Conservation (phyloP, 345 rosid species). For the Bretschneidera sinensis region DNA sequence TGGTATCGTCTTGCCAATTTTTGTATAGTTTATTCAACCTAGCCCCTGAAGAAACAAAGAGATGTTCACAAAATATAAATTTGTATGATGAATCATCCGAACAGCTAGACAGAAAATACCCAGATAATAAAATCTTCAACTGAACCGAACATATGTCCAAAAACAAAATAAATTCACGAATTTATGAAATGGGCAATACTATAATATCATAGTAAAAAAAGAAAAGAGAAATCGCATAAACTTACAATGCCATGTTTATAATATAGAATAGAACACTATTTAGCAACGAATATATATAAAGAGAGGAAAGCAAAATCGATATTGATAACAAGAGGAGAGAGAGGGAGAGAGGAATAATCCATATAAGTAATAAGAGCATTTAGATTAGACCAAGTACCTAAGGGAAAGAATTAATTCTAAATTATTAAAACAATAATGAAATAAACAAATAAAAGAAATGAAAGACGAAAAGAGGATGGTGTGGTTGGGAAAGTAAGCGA, state of each 20-base stretch:
- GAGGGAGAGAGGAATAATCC: constrained; percentile 31
- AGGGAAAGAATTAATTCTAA: background rate
- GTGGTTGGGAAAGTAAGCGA: constrained; percentile 1
- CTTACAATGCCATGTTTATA: no score
- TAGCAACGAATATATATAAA: constrained; percentile 1
- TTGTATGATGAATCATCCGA: background rate
- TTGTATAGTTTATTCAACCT: constrained; percentile 62
- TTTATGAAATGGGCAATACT: background rate
- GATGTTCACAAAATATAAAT: background rate
- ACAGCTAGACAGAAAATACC: background rate
- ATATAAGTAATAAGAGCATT: constrained; percentile 78
- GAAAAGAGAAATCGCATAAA: no score
- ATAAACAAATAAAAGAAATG: background rate
- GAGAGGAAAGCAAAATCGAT: background rate
- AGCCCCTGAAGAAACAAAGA: constrained; percentile 28
- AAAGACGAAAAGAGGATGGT: background rate
- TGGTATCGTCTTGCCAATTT: constrained; percentile 82
- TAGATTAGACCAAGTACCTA: constrained; percentile 67
- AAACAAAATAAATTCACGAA: background rate
- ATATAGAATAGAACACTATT: no score
- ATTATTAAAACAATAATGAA: background rate
- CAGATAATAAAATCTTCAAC: background rate
- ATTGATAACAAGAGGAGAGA: background rate
- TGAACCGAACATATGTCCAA: background rate
- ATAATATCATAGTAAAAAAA: no score